A percentile compares a stretch with the other conserved stretches of the same genome.
phyloP scores from a whole-genome alignment of 2,329 filamentous ascomycete genomes.

The Ceratocystis lukuohia region DNA sequence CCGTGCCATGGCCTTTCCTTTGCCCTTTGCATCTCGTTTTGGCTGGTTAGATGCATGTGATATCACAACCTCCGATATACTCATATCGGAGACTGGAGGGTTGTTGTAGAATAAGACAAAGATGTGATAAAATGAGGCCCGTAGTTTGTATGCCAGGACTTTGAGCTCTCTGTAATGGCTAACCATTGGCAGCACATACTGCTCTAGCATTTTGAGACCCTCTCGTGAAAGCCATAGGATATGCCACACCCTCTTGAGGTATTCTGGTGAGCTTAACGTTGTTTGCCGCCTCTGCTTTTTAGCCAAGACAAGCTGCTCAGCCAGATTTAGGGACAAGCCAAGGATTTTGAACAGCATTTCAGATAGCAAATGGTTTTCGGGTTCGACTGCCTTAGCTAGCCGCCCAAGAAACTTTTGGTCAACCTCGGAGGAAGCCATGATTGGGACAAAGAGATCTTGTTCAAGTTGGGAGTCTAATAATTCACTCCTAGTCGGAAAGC shows the following conservation, averaged over 20 bases:
- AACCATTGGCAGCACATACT: slow-evolving; percentile 76
- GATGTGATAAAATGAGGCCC: slow-evolving; percentile 90
- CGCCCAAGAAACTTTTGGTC: slow-evolving; percentile 94
- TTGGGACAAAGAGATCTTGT: neutral
- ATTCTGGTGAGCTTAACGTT: slow-evolving; percentile 61
- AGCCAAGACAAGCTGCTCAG: slow-evolving; percentile 68
- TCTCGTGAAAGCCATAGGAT: slow-evolving; percentile 94
- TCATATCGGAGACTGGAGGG: slow-evolving; percentile 55
- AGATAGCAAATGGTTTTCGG: slow-evolving; percentile 65
- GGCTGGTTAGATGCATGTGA: slow-evolving; percentile 26
- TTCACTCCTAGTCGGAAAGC: neutral
- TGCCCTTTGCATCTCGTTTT: slow-evolving; percentile 34
- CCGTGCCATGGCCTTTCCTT: slow-evolving; percentile 30
- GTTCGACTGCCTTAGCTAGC: slow-evolving; percentile 66
- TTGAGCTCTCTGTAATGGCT: slow-evolving; percentile 68
- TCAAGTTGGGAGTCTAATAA: neutral
- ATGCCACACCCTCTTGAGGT: slow-evolving; percentile 68
- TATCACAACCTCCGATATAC: slow-evolving; percentile 33
- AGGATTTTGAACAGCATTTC: slow-evolving; percentile 80
- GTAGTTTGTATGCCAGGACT: slow-evolving; percentile 79
- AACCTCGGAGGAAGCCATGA: slow-evolving; percentile 91
- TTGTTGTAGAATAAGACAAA: slow-evolving; percentile 94
- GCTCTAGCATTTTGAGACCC: slow-evolving; percentile 74
- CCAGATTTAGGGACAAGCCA: slow-evolving; percentile 77
- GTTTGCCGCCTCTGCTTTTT: slow-evolving; percentile 75